These are phyloP conservation scores for Clonostachys solani DNA, from an alignment of 2,329 filamentous ascomycete genomes.

Conservation along the genomic window DNA sequence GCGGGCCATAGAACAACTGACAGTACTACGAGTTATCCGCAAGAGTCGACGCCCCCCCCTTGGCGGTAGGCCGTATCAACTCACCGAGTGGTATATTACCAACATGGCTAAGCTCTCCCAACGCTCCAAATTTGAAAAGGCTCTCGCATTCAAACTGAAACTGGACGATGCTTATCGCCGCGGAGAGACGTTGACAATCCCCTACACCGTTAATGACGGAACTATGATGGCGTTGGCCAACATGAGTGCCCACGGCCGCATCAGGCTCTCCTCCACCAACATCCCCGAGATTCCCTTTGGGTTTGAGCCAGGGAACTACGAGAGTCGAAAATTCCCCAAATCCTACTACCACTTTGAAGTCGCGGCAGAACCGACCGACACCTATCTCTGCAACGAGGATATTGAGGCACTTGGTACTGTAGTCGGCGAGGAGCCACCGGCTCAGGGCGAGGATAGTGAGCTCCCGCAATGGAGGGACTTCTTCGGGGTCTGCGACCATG, in stretches of 20 bases:
- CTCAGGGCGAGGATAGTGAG: conserved; percentile 34
- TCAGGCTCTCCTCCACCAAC: conserved; percentile 48
- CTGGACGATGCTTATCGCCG: conserved; percentile 53
- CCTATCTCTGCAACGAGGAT: conserved; percentile 52
- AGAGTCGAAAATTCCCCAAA: conserved; percentile 64
- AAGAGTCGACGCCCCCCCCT: conserved; percentile 54
- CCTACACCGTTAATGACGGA: conserved; percentile 58
- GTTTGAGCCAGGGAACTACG: conserved; percentile 67
- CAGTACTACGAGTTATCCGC: conserved; percentile 49
- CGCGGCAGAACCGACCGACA: conserved; percentile 56
- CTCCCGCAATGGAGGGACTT: conserved; percentile 73
- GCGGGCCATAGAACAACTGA: conserved; percentile 41
- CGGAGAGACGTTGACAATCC: conserved; percentile 35
- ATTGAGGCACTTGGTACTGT: conserved; percentile 34
- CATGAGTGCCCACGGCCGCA: conserved; percentile 53
- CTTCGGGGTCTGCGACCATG: conserved; percentile 51
- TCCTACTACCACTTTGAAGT: conserved; percentile 61
- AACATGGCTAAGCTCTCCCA: conserved; percentile 53
- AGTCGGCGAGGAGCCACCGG: conserved; percentile 31
- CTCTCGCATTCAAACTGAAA: conserved; percentile 52
- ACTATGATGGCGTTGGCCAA: conserved; percentile 64
- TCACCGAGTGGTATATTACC: conserved; percentile 55
- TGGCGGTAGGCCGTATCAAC: conserved; percentile 57
- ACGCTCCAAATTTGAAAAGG: conserved; percentile 51
- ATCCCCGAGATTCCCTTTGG: conserved; percentile 64